Evolutionary conservation across 257 asterid genomes (phyloP).

Genomic region (Ajuga chamaepitys): DNA sequence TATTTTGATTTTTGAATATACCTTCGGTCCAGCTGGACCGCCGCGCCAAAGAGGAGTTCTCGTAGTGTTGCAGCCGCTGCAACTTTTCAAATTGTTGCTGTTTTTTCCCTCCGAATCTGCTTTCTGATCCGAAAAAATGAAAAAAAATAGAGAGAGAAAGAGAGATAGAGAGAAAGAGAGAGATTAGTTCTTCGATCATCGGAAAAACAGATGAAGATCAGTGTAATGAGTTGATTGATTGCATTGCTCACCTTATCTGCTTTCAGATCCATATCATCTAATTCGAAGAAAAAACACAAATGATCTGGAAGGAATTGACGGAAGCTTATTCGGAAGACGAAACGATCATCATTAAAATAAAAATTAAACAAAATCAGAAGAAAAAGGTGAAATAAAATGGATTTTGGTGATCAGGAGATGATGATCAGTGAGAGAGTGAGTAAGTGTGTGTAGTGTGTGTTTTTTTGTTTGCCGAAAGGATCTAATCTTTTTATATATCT

Average conservation of each 20-base stretch:
- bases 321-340: neutral
- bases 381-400: neutral
- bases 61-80: slow-evolving; percentile 71
- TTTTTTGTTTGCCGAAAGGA: slow-evolving; percentile 27
- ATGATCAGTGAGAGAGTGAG: slow-evolving; percentile 13
- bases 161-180: too few relatives aligned
- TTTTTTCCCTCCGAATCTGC: slow-evolving; percentile 29
- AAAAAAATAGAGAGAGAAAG: neutral
- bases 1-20: neutral
- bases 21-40: slow-evolving; percentile 97
- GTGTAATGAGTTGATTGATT: neutral
- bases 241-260: slow-evolving; percentile 44
- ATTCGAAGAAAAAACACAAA: neutral
- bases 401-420: slow-evolving; percentile 9
- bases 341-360: neutral
- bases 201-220: neutral
- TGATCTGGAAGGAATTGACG: neutral
- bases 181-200: neutral
- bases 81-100: slow-evolving; percentile 31
- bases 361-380: neutral
- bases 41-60: slow-evolving; percentile 95
- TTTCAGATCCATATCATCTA: slow-evolving; percentile 71
- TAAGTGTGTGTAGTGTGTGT: slow-evolving; percentile 16
- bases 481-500: slow-evolving; percentile 20
- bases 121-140: slow-evolving; percentile 30